Evolutionary conservation across 345 rosid species (phyloP), one percentile per base, ranked within the genome.

Genomic region (Pseudoturritis turrita): DNA sequence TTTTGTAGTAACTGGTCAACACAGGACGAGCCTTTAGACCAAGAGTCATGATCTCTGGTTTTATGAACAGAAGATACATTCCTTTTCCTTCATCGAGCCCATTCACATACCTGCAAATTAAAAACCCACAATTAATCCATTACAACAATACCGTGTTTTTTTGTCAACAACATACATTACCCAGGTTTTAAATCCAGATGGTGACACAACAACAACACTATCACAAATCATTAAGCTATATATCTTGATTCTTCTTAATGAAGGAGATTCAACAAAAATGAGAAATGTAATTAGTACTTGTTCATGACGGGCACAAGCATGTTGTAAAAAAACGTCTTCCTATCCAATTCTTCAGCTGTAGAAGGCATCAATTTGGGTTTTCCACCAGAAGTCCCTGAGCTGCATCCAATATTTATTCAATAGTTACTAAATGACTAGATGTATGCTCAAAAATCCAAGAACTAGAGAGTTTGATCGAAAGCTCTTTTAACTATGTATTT

Each of bases 21-120:
- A 84, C 87, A 4, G 87, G 90, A 51, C 88, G 77, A n/a, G 91
- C 90, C 53, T 74, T 62, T 13, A 86, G 80, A 19, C 88, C 87
- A 28, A 79, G 88, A n/a, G 90, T 82, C 61, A 69, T 81, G 14
- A 81, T 72, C 74, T 86, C 90, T 19, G 87, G 83, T 81, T 86
- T 86, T 33, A 86, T 64, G 71, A 86, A 86, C 70, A 82, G 56
- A 77, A 86, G 81, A 54, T 86, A 84, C 88, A 86, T 82, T 72
- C 87, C 84, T 36, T 84, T 84, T 25, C 88, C 88, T 72, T 80
- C 67, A 19, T 57, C 62, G 4, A 57, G 62, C 40, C 62, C 62
- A 57, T 19, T 35, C 15, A 57, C 44, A 19, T 10, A 57, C 62
- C 62, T 57, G 1, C 10, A 41, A 41, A 25, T 2, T 25, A 5